Evolutionary conservation across 2,329 filamentous ascomycete genomes (phyloP), one percentile per base, ranked within the genome.

Genomic region (Claviceps sp.): DNA sequence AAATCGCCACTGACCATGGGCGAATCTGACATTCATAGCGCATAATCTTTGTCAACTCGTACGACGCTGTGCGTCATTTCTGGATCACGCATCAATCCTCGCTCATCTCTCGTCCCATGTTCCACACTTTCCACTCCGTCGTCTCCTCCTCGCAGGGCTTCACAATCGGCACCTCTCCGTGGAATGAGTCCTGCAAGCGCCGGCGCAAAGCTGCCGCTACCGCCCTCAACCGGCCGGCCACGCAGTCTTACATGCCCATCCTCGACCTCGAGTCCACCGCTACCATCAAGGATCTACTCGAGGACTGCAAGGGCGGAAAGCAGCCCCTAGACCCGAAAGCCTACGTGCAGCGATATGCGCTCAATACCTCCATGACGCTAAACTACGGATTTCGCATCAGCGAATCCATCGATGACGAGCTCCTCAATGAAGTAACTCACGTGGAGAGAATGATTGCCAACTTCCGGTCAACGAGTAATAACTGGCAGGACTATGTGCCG

Each of bases 401-500:
- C 51, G 86, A 83, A 0, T 79, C 82, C 55, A 77, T 86, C 45
- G 73, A 88, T 53, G 78, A 84, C 55, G 70, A 76, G 40, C 70
- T 90, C 7, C 72, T 91, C 5, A 71, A 78, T 20, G 87, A 91
- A 62, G 89, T 93, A 52, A 80, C 82, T 0, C 73, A 82, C 46
- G 86, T 91, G 3, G 87, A 91, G 64, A 76, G 85, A 34, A 82
- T 80, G 5, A 81, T 93, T 23, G 84, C 82, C 50, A 86, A 86
- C 59, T 85, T 90, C 61, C 72, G 87, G 47, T 85, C 80, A 26
- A 91, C 86, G 0, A 87, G 83, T 59, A 88, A 89, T 62, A 91
- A 91, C 63, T 87, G 85, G 80, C 84, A 88, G 60, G 87, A 93
- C 60, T 91, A 91, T 58, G 79, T 93, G n/a, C 86, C 87, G 0